These are phyloP conservation scores for Aspergillus sp. DNA, from an alignment of 2,329 filamentous ascomycete genomes.

Conservation along the genomic window DNA sequence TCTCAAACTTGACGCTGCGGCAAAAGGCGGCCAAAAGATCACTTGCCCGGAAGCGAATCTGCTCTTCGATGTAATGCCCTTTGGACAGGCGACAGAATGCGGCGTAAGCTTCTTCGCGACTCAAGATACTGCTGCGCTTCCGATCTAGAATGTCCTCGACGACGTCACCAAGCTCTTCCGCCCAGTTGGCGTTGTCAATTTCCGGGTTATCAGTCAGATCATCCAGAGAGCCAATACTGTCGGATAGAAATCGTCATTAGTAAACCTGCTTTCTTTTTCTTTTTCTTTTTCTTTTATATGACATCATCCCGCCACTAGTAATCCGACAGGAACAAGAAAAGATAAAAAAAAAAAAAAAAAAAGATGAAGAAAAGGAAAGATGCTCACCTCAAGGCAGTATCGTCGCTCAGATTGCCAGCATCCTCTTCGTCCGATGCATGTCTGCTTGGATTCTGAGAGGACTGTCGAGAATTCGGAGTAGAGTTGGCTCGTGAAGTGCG, in stretches of 20 bases:
- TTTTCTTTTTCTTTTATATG: slow-evolving; percentile 17
- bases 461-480: slow-evolving; percentile 51
- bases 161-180: slow-evolving; percentile 61
- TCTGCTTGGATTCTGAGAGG: slow-evolving; percentile 55
- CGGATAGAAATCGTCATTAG: slow-evolving; percentile 8
- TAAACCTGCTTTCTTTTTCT: not conserved
- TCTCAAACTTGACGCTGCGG: slow-evolving; percentile 68
- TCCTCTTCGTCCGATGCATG: slow-evolving; percentile 62
- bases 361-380: slow-evolving; percentile 23
- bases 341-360: slow-evolving; percentile 3
- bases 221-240: slow-evolving; percentile 66
- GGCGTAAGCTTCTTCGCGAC: slow-evolving; percentile 64
- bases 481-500: slow-evolving; percentile 54
- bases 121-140: slow-evolving; percentile 73
- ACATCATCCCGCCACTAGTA: slow-evolving; percentile 35
- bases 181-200: slow-evolving; percentile 57
- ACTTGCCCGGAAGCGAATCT: slow-evolving; percentile 58
- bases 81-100: slow-evolving; percentile 66
- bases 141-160: slow-evolving; percentile 72
- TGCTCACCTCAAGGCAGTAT: slow-evolving; percentile 56
- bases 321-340: slow-evolving; percentile 24
- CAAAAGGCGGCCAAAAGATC: slow-evolving; percentile 67
- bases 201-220: slow-evolving; percentile 59
- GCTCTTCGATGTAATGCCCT: slow-evolving; percentile 64
- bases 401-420: slow-evolving; percentile 55